A percentile compares a stretch with the other conserved stretches of the same genome.
Evolutionary conservation across 2,329 filamentous ascomycete genomes (phyloP).

Genomic region (Trichoderma brevicompactum): DNA sequence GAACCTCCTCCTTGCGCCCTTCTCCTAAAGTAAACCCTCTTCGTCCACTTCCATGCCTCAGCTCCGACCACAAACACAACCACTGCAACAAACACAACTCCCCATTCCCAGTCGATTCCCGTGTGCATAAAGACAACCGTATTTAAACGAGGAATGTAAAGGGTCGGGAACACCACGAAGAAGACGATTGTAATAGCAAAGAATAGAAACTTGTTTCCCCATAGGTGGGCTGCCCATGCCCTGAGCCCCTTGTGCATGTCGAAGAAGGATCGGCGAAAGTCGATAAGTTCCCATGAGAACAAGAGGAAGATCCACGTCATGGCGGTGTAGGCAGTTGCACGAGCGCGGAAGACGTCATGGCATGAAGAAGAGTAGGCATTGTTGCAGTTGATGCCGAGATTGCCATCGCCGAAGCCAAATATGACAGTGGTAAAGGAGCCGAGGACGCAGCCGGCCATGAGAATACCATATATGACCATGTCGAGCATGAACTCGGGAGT

Average conservation of each 20-base stretch:
- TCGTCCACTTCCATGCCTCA: conserved; percentile 70
- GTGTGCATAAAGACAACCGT: conserved; percentile 67
- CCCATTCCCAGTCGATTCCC: conserved; percentile 72
- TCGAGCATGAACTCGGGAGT: conserved; percentile 66
- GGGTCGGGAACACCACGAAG: conserved; percentile 60
- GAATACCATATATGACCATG: conserved; percentile 65
- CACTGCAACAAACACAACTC: conserved; percentile 64
- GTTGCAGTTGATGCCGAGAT: conserved; percentile 64
- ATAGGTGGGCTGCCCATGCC: conserved; percentile 60
- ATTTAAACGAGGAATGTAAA: conserved; percentile 73
- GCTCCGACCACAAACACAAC: conserved; percentile 66
- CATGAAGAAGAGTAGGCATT: conserved; percentile 54
- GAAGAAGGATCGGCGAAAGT: conserved; percentile 69
- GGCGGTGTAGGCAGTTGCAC: conserved; percentile 68
- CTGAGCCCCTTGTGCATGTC: conserved; percentile 49
- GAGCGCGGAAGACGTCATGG: conserved; percentile 64
- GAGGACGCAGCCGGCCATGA: conserved; percentile 65
- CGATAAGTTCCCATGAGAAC: conserved; percentile 71
- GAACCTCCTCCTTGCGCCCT: neutral
- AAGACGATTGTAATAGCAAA: conserved; percentile 57
- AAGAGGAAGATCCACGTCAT: conserved; percentile 72
- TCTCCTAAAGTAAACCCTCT: conserved; percentile 58
- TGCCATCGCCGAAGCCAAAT: conserved; percentile 58
- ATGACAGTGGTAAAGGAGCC: conserved; percentile 62
- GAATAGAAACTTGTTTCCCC: conserved; percentile 59